phyloP scores from a whole-genome alignment of 1,284 basidiomycete genomes.

The Taiwanofungus camphoratus region DNA sequence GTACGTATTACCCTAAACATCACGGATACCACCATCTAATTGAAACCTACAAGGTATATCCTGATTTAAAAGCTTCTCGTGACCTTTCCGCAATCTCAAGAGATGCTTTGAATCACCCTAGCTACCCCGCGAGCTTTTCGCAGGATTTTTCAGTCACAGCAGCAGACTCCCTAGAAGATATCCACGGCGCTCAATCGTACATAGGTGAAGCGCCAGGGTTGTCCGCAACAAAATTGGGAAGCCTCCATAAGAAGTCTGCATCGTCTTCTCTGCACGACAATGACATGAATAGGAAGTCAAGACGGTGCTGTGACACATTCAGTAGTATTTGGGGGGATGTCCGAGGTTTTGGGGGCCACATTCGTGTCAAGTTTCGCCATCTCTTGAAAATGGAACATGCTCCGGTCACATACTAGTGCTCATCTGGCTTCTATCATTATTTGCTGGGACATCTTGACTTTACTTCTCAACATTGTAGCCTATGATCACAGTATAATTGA shows the following conservation, averaged over 20 bases:
- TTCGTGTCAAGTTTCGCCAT: conserved; percentile 5
- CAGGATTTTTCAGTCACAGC: neutral
- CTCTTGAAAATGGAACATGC: neutral
- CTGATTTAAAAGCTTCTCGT: too few species aligned
- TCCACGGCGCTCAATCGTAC: neutral
- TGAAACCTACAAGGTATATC: too few species aligned
- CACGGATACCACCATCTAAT: too few species aligned
- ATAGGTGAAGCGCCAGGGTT: neutral
- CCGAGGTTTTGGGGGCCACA: conserved; percentile 2
- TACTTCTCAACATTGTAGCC: too few species aligned
- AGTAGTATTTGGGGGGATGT: conserved; percentile 7
- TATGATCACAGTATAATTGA: too few species aligned
- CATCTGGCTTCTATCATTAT: neutral
- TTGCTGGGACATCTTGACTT: conserved; percentile 2
- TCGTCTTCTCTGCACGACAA: too few species aligned
- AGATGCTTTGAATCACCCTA: neutral
- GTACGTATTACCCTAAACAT: too few species aligned
- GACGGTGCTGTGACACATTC: conserved; percentile 2
- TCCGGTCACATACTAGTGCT: neutral
- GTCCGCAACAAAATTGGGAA: neutral
- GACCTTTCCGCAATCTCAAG: too few species aligned
- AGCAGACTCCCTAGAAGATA: conserved; percentile 1
- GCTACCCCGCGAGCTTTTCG: neutral
- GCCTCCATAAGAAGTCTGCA: neutral
- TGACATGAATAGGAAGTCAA: too few species aligned